phyloP scores from a whole-genome alignment of 495 filamentous ascomycete species.

The Aspergillus mulundensis region DNA sequence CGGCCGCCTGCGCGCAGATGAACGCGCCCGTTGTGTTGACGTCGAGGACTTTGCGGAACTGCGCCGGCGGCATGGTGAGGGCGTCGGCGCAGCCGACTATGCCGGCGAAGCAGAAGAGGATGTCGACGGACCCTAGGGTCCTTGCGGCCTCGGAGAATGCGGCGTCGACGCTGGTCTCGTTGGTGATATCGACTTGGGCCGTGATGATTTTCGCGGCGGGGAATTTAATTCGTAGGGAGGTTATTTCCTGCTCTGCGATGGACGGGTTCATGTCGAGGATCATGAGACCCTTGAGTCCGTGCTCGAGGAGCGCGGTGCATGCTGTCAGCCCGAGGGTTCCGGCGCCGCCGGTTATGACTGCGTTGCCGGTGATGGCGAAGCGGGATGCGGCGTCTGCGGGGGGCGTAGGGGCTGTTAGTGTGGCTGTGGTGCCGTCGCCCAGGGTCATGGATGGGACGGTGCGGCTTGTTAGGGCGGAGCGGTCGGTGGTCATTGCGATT shows the following conservation, averaged over 20 bases:
- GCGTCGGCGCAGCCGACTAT: slow-evolving; percentile 57
- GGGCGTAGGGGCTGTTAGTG: neutral
- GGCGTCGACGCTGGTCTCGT: slow-evolving; percentile 39
- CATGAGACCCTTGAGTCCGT: slow-evolving; percentile 59
- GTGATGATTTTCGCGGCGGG: slow-evolving; percentile 45
- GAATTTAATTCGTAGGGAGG: slow-evolving; percentile 46
- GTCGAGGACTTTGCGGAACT: slow-evolving; percentile 57
- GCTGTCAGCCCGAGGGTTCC: slow-evolving; percentile 59
- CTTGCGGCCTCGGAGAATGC: slow-evolving; percentile 35
- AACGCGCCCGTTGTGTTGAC: slow-evolving; percentile 66
- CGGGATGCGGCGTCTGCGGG: neutral
- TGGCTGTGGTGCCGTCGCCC: neutral
- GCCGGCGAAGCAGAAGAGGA: slow-evolving; percentile 63
- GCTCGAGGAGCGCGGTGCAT: slow-evolving; percentile 63
- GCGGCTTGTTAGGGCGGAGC: neutral
- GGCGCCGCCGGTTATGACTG: slow-evolving; percentile 59
- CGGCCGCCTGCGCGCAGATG: slow-evolving; percentile 59
- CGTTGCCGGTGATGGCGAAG: neutral
- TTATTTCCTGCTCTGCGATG: slow-evolving; percentile 23
- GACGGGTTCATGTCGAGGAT: slow-evolving; percentile 48
- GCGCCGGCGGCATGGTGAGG: slow-evolving; percentile 45
- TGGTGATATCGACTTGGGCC: slow-evolving; percentile 53
- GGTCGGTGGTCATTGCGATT: neutral
- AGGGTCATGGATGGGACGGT: neutral
- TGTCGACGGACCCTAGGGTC: slow-evolving; percentile 49